Evolutionary conservation across 768 basidiomycete species (phyloP).

Genomic region (Mycena capillaripes): DNA sequence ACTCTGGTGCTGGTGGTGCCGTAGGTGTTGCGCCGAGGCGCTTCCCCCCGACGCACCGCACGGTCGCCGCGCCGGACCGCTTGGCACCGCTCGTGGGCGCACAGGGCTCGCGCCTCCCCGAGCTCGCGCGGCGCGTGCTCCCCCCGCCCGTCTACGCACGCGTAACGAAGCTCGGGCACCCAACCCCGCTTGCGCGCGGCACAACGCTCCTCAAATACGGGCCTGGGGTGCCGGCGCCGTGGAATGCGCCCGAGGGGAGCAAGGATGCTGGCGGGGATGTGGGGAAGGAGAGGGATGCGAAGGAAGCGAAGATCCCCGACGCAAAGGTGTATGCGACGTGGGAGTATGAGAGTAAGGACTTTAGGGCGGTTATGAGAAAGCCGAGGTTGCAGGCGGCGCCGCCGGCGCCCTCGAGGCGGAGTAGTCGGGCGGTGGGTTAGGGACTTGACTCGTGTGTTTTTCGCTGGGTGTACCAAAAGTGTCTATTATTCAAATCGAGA

Average conservation of each 20-base stretch:
- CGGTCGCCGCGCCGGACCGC: slow-evolving; percentile 60
- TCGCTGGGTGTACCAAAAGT: too few relatives aligned
- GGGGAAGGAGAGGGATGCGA: slow-evolving; percentile 46
- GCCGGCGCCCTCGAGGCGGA: slow-evolving; percentile 2
- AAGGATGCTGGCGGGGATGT: slow-evolving; percentile 43
- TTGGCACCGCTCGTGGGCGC: slow-evolving; percentile 76
- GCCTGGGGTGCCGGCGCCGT: slow-evolving; percentile 63
- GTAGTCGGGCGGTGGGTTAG: slow-evolving; percentile 24
- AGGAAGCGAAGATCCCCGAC: slow-evolving; percentile 59
- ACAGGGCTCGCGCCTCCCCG: slow-evolving; percentile 75
- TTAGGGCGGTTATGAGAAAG: slow-evolving; percentile 48
- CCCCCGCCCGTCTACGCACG: slow-evolving; percentile 73
- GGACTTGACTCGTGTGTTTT: neutral
- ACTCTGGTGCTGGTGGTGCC: slow-evolving; percentile 42
- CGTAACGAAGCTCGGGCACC: slow-evolving; percentile 75
- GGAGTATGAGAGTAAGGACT: slow-evolving; percentile 70
- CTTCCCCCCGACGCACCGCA: slow-evolving; percentile 62
- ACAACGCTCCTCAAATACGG: slow-evolving; percentile 63
- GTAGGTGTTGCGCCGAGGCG: too few relatives aligned
- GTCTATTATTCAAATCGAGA: too few relatives aligned
- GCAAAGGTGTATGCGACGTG: slow-evolving; percentile 70
- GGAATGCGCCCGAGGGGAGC: slow-evolving; percentile 61
- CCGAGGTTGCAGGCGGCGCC: slow-evolving; percentile 3
- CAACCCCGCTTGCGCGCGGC: slow-evolving; percentile 72
- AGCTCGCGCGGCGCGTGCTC: slow-evolving; percentile 75